A percentile compares a stretch with the other conserved stretches of the same genome.
Conservation (phyloP, 75 land plant species). For the Cupressus sempervirens region DNA sequence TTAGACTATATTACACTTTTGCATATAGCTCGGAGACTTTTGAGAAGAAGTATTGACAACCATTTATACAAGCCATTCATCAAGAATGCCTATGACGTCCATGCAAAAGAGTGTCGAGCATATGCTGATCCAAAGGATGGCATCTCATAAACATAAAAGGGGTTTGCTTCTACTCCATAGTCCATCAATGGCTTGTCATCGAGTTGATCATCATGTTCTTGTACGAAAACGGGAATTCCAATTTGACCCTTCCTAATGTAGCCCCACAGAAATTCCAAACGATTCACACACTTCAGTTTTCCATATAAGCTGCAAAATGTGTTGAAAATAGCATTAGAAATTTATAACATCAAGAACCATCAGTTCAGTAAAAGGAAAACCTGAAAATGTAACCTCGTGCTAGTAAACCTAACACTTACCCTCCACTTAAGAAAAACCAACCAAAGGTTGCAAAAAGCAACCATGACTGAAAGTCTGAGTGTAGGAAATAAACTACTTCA, state of each 20-base stretch:
- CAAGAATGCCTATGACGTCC: constrained; percentile 1
- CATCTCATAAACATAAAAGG: constrained; percentile 30
- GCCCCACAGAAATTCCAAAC: constrained; percentile 64
- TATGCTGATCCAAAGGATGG: constrained; percentile 27
- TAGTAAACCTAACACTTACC: constrained; percentile 24
- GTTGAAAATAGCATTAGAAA: not conserved
- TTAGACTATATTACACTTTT: not conserved
- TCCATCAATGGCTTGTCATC: constrained; percentile 67
- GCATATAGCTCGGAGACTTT: not conserved
- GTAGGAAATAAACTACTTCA: constrained; percentile 64
- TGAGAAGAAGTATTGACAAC: not conserved
- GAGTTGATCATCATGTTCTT: constrained; percentile 59
- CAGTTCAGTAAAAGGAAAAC: not conserved
- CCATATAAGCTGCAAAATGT: constrained; percentile 47
- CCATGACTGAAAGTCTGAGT: constrained; percentile 66
- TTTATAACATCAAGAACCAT: not conserved
- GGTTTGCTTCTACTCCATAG: constrained; percentile 58
- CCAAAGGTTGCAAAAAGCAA: constrained; percentile 73
- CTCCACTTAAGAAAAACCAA: constrained; percentile 46
- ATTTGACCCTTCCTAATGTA: constrained; percentile 54
- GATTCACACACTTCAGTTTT: constrained; percentile 54
- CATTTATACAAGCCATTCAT: not conserved
- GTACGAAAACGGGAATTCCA: constrained; percentile 63
- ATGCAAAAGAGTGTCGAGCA: constrained; percentile 13
- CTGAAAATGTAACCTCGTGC: not conserved